Evolutionary conservation across 2,329 filamentous ascomycete genomes (phyloP), one percentile per base, ranked within the genome.

Genomic region (Xylaria sp.): DNA sequence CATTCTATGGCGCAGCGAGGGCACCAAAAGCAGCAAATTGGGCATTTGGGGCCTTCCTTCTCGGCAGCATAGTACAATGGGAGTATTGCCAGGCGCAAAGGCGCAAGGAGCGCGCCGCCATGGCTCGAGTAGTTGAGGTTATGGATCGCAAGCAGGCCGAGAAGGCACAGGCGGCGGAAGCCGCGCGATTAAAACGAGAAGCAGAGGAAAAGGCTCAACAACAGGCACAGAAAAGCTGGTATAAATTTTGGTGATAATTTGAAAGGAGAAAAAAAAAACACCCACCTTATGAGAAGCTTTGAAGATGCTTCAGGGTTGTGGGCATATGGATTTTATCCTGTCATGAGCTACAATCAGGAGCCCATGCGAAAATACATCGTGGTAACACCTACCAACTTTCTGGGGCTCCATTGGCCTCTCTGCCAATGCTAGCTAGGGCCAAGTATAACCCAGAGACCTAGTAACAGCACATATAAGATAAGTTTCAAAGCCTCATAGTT

Each of bases 121-220:
- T 99, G 90, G 92, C 92, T 79, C 86, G 93, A 72, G 92, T 92
- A 3, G 91, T 97, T 64, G 93, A 97, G 78, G 88, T 96, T 67
- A 91, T 95, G 79, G 90, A 92, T 76, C 85, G 88, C 75, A 90
- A 94, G 79, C 90, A 92, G 27, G 84, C 86, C 4, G 89, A 92
- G 79, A 79, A 83, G 71, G 79, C 82, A 79, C 73, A 75, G 42
- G 80, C 78, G 48, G 75, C 76, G 57, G 78, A 82, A 64, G 81
- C 82, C 71, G 83, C 81, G 66, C 81, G 80, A 72, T 82, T 77
- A 73, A 75, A 74, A 68, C 78, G 82, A 72, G 81, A 85, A 70
- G 81, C 80, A 50, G 82, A 82, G 63, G 83, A 84, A 70, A 74
- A 78, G 77, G 72, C 76, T 75, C 71, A 71, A 42, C 71, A 71